A percentile compares a stretch with the other conserved stretches of the same genome.
Conservation (phyloP, 257 asterid genomes). For the Capsicum chinense region DNA sequence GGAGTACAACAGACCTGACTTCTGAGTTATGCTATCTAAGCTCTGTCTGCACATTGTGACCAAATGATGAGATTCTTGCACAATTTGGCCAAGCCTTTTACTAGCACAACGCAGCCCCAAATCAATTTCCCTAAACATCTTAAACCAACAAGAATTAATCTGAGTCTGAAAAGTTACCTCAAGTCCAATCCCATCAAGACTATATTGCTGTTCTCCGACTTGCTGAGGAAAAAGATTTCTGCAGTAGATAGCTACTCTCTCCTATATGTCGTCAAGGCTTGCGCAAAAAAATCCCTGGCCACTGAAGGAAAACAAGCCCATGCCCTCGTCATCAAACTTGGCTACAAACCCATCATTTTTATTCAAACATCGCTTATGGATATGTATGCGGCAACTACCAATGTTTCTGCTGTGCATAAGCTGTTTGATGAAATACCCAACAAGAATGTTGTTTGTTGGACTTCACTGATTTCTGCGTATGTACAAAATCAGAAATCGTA, state of each 20-base stretch:
- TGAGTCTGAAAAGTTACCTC: slow-evolving; percentile 30
- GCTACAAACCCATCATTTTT: slow-evolving; percentile 29
- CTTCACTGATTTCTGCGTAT: slow-evolving; percentile 39
- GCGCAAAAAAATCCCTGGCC: slow-evolving; percentile 20
- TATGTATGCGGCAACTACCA: slow-evolving; percentile 31
- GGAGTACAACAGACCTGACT: no score
- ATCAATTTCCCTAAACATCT: slow-evolving; percentile 28
- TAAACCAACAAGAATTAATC: slow-evolving; percentile 34
- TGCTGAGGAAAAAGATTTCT: slow-evolving; percentile 32
- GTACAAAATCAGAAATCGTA: slow-evolving; percentile 35
- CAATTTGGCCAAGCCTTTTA: slow-evolving; percentile 3
- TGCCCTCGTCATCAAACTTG: slow-evolving; percentile 33
- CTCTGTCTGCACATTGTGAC: neutral
- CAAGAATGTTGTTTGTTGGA: slow-evolving; percentile 38
- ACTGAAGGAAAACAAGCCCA: slow-evolving; percentile 39
- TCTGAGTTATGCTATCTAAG: no score
- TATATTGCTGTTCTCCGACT: slow-evolving; percentile 33
- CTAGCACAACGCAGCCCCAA: neutral
- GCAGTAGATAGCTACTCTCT: slow-evolving; percentile 39
- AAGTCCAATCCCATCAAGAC: slow-evolving; percentile 38
- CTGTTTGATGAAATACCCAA: slow-evolving; percentile 43
- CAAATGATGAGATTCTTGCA: slow-evolving; percentile 35
- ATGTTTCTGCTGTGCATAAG: slow-evolving; percentile 31
- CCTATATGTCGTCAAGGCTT: slow-evolving; percentile 35
- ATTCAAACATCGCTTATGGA: slow-evolving; percentile 29